A percentile compares a stretch with the other conserved stretches of the same genome.
Conservation (phyloP, 2,329 filamentous ascomycete genomes). For the Rachicladosporium sp. region DNA sequence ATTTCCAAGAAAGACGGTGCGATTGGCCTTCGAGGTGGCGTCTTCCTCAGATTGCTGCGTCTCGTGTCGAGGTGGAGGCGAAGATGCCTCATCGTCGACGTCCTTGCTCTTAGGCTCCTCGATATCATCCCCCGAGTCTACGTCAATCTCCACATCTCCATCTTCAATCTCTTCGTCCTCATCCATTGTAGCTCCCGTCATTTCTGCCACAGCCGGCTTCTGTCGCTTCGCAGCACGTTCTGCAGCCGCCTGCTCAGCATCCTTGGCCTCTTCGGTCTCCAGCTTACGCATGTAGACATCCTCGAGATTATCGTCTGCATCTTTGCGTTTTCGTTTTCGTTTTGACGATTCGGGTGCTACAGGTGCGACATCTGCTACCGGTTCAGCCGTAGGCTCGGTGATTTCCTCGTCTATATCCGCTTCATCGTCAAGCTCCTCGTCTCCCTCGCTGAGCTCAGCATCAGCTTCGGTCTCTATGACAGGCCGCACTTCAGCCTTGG, state of each 20-base stretch:
- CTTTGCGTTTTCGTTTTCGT: conserved; percentile 47
- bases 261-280: conserved; percentile 37
- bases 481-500: conserved; percentile 7
- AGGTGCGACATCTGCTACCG: conserved; percentile 8
- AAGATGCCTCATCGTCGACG: conserved; percentile 20
- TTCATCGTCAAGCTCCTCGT: conserved; percentile 13
- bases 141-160: conserved; percentile 6
- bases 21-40: conserved; percentile 71
- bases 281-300: conserved; percentile 8
- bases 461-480: conserved; percentile 18
- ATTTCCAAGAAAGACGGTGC: conserved; percentile 89
- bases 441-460: conserved; percentile 12
- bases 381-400: background rate
- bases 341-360: conserved; percentile 11
- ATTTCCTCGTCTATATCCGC: conserved; percentile 6
- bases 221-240: conserved; percentile 20
- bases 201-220: conserved; percentile 16
- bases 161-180: conserved; percentile 15
- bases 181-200: conserved; percentile 6
- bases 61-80: conserved; percentile 48
- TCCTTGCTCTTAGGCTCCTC: background rate
- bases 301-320: conserved; percentile 38
- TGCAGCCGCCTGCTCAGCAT: conserved; percentile 14
- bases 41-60: conserved; percentile 29
- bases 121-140: conserved; percentile 15